Evolutionary conservation across 306 rosid species (phyloP).

Genomic region (Rosa persica): DNA sequence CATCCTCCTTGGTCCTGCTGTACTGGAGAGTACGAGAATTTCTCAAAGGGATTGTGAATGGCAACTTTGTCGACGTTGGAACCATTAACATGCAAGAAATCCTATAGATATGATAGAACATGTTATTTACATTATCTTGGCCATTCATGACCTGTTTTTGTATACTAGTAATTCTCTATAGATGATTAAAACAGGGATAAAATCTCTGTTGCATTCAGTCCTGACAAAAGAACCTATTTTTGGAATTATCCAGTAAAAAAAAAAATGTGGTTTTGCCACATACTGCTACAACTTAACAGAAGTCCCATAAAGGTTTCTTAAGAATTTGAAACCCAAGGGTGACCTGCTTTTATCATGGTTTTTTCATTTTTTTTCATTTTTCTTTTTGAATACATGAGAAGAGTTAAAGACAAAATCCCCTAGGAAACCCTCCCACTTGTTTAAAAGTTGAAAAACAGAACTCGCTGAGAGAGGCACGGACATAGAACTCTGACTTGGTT

Average conservation of each 20-base stretch:
- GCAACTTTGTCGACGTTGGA: conserved; percentile 30
- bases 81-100: conserved; percentile 30
- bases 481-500: neutral
- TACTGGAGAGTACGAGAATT: conserved; percentile 43
- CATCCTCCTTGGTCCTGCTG: conserved; percentile 44
- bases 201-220: neutral
- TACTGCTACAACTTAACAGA: neutral
- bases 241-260: neutral
- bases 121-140: neutral
- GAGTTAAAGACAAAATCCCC: neutral
- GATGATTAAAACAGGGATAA: neutral
- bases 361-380: neutral
- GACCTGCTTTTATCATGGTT: neutral
- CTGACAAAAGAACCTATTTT: neutral
- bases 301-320: neutral
- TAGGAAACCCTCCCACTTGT: neutral
- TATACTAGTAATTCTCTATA: neutral
- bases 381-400: neutral
- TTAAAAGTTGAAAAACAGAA: neutral
- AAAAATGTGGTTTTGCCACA: neutral
- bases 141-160: neutral
- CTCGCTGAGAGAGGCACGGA: neutral
- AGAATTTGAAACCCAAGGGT: neutral
- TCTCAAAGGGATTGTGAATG: conserved; percentile 48
- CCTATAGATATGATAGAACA: conserved; percentile 35